A percentile compares a stretch with the other conserved stretches of the same genome.
Evolutionary conservation across 2,329 filamentous ascomycete species (phyloP).

Genomic region (Pseudogymnoascus sp.): DNA sequence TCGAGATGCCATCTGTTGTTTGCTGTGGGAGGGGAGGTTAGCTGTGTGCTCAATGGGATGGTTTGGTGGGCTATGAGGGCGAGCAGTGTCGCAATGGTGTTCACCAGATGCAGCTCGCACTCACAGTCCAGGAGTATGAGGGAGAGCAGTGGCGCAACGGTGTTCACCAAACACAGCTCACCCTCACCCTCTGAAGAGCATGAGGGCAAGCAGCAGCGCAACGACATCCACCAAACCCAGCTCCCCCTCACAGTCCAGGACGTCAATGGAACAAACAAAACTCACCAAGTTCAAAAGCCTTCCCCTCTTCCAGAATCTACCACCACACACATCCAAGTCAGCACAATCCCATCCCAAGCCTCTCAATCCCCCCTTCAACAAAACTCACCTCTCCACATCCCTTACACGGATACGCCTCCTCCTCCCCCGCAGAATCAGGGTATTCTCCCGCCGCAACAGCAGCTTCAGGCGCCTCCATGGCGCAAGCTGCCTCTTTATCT

Average conservation of each 20-base stretch:
- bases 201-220: too few species aligned
- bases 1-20: conserved; percentile 98
- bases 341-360: conserved; percentile 16
- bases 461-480: background rate
- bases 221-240: too few species aligned
- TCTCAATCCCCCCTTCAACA: background rate
- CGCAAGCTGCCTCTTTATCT: background rate
- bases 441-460: conserved; percentile 39
- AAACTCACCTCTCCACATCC: conserved; percentile 77
- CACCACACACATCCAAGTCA: conserved; percentile 21
- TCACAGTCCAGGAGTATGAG: background rate
- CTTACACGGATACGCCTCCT: conserved; percentile 80
- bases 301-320: conserved; percentile 95
- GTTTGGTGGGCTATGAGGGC: background rate
- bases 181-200: too few species aligned
- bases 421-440: conserved; percentile 52
- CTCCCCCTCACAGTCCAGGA: too few species aligned
- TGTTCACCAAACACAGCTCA: too few species aligned
- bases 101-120: background rate
- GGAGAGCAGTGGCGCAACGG: background rate
- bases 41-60: background rate
- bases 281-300: conserved; percentile 93
- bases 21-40: conserved; percentile 45
- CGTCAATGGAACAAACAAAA: background rate
- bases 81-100: background rate